Conservation (phyloP, 495 filamentous ascomycete species). For the Lepraria neglecta region DNA sequence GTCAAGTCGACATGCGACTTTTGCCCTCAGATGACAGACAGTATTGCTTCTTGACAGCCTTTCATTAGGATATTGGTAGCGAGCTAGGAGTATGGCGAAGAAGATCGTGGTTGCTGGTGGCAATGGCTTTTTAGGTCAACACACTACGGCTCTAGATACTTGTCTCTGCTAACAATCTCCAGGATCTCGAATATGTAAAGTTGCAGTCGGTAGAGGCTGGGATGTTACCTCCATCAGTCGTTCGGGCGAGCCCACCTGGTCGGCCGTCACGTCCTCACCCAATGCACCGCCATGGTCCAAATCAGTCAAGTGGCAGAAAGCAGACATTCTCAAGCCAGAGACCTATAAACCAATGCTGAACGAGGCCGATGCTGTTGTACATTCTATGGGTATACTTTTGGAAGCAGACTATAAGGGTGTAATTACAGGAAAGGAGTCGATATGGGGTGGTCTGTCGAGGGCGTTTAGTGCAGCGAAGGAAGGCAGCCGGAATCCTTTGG, state of each 20-base stretch:
- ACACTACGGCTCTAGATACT: constrained; percentile 21
- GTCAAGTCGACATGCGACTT: neutral
- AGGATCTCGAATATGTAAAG: constrained; percentile 87
- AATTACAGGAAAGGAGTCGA: constrained; percentile 69
- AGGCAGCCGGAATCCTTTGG: constrained; percentile 54
- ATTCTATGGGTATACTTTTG: constrained; percentile 91
- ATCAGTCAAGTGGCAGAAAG: constrained; percentile 77
- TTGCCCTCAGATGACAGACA: too few species aligned
- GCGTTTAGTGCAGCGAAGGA: constrained; percentile 65
- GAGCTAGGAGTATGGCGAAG: constrained; percentile 26
- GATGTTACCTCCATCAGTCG: constrained; percentile 85
- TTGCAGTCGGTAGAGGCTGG: constrained; percentile 75
- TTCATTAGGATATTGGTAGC: neutral
- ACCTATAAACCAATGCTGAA: constrained; percentile 67
- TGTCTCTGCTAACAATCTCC: constrained; percentile 13
- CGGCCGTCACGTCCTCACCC: constrained; percentile 62
- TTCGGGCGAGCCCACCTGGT: constrained; percentile 83
- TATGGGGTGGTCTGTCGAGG: constrained; percentile 63
- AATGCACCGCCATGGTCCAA: constrained; percentile 72
- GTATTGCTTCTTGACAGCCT: too few species aligned
- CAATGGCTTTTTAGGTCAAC: constrained; percentile 76
- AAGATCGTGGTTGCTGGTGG: constrained; percentile 82
- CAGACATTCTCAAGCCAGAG: constrained; percentile 73
- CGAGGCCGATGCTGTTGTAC: constrained; percentile 76
- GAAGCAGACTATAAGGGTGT: constrained; percentile 98